These are phyloP conservation scores for Corallochytrium limacisporum DNA, from an alignment of 78 protist genomes.

Conservation along the genomic window DNA sequence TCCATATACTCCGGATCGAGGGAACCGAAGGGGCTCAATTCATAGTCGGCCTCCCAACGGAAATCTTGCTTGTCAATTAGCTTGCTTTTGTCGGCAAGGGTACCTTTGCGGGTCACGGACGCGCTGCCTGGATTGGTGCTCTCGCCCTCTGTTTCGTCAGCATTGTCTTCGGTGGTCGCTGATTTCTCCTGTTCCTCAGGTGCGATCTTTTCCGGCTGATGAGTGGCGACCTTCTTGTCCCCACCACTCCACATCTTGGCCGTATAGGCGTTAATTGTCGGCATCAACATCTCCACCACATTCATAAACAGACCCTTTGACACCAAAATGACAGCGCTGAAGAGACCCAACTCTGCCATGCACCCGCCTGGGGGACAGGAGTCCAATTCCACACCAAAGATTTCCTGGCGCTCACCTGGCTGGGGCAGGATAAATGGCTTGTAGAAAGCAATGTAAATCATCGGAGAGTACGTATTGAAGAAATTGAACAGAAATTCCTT, in stretches of 20 bases:
- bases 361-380: slow-evolving; percentile 9
- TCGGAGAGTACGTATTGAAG: slow-evolving; percentile 43
- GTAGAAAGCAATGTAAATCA: slow-evolving; percentile 57
- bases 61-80: neutral
- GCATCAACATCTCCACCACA: neutral
- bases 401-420: neutral
- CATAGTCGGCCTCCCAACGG: neutral
- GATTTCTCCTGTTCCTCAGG: neutral
- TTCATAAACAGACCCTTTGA: neutral
- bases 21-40: neutral
- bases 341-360: neutral
- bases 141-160: too few relatives aligned
- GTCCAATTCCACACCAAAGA: neutral
- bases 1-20: slow-evolving; percentile 10
- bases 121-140: too few relatives aligned
- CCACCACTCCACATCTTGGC: neutral
- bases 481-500: slow-evolving; percentile 55
- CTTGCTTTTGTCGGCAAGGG: too few relatives aligned
- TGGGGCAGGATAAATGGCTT: neutral
- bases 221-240: neutral
- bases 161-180: too few relatives aligned
- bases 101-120: neutral
- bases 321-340: neutral
- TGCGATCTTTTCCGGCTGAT: neutral
- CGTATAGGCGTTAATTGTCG: neutral